Evolutionary conservation across 2,329 filamentous ascomycete species (phyloP), one percentile per base, ranked within the genome.

Genomic region (Ophiobolus disseminans): DNA sequence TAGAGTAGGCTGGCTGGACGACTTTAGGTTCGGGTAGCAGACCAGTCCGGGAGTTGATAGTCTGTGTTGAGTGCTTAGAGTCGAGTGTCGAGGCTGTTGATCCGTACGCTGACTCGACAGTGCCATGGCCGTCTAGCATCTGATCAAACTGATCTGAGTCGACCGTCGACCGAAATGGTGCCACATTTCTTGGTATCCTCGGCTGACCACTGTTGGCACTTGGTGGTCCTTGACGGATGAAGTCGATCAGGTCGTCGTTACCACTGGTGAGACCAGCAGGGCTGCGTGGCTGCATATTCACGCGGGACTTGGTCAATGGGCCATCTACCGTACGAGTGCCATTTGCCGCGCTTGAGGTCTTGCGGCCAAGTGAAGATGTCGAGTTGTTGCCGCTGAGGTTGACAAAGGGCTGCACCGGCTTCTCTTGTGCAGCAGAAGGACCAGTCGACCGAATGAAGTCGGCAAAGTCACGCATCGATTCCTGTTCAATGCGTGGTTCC

Each of bases 401-500:
- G 10, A 70, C 57, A 45, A 73, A 71, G n/a, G 67, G 70, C 31
- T 72, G 68, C 16, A 69, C 55, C 10, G 66, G 59, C 36, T 66
- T 65, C 32, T 68, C 62, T 17, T 70, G 61, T 17, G 62, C 64
- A 8, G 65, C 62, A 50, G 55, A 63, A 48, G 62, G 93, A 2
- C 90, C 91, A 22, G 91, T 96, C 1, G 88, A 89, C 50, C 90
- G 87, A 63, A 96, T 90, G 69, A 96, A 97, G 50, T 95, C 88
- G 17, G 91, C 89, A 75, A 97, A 90, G 63, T 96, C 92, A 36
- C 86, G 81, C 7, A 88, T 84, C 0, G 90, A 90, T 53, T 92
- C 88, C 4, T 81, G 79, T 8, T 85, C 80, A 7, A 89, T 78
- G 53, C 88, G 83, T 1, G 91, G 86, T 58, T 96, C 91, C 55